A percentile compares a stretch with the other conserved stretches of the same genome.
Evolutionary conservation across 2,329 filamentous ascomycete species (phyloP).

Genomic region (Talaromyces piceae): DNA sequence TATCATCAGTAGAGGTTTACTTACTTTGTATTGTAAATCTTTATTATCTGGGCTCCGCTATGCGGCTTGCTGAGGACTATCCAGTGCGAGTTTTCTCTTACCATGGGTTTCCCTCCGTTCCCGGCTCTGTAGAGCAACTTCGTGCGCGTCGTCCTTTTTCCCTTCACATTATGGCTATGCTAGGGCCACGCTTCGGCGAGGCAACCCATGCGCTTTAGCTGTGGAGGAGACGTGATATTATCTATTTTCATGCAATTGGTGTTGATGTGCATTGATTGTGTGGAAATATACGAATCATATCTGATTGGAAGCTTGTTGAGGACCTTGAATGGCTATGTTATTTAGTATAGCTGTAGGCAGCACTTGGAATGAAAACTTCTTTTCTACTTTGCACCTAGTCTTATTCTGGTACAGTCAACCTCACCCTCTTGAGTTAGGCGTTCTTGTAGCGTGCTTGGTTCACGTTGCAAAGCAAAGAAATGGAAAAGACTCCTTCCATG

Average conservation of each 20-base stretch:
- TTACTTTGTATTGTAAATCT: constrained; percentile 38
- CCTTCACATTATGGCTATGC: constrained; percentile 38
- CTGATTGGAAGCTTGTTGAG: neutral
- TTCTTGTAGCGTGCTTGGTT: too few relatives aligned
- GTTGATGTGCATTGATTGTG: neutral
- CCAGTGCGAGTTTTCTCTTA: constrained; percentile 32
- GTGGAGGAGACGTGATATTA: constrained; percentile 42
- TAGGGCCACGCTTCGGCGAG: constrained; percentile 31
- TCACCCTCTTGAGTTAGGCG: neutral
- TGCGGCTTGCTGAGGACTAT: constrained; percentile 45
- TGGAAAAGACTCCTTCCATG: constrained; percentile 11
- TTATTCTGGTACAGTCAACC: neutral
- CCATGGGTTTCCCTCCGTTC: constrained; percentile 45
- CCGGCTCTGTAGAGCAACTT: constrained; percentile 39
- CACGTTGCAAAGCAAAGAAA: neutral
- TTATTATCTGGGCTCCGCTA: constrained; percentile 38
- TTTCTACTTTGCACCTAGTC: neutral
- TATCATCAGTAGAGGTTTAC: constrained; percentile 49
- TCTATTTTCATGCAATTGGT: neutral
- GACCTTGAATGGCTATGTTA: neutral
- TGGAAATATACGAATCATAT: too few relatives aligned
- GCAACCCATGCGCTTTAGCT: constrained; percentile 37
- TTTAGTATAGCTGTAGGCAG: neutral
- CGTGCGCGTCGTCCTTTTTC: constrained; percentile 38
- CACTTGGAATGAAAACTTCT: neutral